Evolutionary conservation across 495 filamentous ascomycete genomes (phyloP).

Genomic region (Hyaloscypha hepaticicola): DNA sequence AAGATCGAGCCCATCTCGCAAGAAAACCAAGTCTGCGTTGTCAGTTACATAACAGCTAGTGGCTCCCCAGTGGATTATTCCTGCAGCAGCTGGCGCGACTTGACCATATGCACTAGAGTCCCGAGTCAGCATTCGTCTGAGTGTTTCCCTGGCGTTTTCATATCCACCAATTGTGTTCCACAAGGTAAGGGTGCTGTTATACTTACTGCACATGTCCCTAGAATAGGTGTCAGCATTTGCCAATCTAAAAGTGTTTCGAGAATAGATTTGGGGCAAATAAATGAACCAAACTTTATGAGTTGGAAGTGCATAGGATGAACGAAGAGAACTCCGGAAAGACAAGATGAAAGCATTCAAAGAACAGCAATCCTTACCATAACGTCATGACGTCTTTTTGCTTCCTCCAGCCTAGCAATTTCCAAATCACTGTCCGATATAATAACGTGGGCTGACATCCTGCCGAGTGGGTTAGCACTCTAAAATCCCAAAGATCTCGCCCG

Average conservation of each 20-base stretch:
- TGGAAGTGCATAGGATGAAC: too few species aligned
- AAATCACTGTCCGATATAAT: constrained; percentile 80
- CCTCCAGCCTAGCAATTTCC: constrained; percentile 64
- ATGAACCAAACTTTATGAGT: too few species aligned
- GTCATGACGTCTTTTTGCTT: constrained; percentile 46
- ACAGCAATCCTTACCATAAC: too few species aligned
- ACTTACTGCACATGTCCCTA: neutral
- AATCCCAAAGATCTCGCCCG: too few species aligned
- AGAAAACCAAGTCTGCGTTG: constrained; percentile 85
- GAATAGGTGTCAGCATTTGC: too few species aligned
- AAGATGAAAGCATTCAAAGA: too few species aligned
- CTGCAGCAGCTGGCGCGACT: constrained; percentile 76
- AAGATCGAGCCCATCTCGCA: constrained; percentile 61
- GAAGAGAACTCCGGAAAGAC: neutral
- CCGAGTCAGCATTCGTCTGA: too few species aligned
- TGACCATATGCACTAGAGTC: constrained; percentile 55
- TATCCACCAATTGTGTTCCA: too few species aligned
- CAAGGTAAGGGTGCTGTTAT: neutral
- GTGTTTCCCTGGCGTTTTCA: too few species aligned
- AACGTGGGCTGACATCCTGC: constrained; percentile 71
- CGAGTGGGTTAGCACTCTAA: too few species aligned
- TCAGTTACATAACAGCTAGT: constrained; percentile 44
- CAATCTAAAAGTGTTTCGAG: too few species aligned
- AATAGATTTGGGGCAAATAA: too few species aligned
- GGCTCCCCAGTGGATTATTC: constrained; percentile 75